Conservation (phyloP, 1,284 basidiomycete species). For the Ustilago bromivora region DNA sequence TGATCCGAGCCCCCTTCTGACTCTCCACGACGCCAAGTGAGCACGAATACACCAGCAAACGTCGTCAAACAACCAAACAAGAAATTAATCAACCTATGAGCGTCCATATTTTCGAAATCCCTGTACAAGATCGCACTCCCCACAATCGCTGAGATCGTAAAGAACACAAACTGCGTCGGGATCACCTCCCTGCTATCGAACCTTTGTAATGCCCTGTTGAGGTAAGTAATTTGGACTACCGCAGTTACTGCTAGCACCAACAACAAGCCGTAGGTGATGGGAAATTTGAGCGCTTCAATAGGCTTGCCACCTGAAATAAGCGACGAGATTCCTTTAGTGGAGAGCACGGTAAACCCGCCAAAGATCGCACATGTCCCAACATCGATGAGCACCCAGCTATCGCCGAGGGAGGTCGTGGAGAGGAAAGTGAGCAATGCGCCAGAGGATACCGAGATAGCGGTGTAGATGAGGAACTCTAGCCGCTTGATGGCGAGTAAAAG, state of each 20-base stretch:
- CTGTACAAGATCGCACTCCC: slow-evolving; percentile 93
- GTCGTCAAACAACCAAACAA: slow-evolving; percentile 84
- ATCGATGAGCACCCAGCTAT: slow-evolving; percentile 83
- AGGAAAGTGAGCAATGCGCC: slow-evolving; percentile 45
- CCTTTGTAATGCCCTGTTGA: slow-evolving; percentile 76
- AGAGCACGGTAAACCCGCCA: slow-evolving; percentile 83
- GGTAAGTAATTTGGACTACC: slow-evolving; percentile 87
- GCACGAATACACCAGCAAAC: slow-evolving; percentile 83
- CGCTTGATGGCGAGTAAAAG: slow-evolving; percentile 59
- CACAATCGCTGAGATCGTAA: slow-evolving; percentile 80
- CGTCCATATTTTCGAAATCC: slow-evolving; percentile 77
- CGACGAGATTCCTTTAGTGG: slow-evolving; percentile 91
- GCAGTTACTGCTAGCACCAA: slow-evolving; percentile 83
- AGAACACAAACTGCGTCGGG: slow-evolving; percentile 91
- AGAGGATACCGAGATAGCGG: slow-evolving; percentile 30
- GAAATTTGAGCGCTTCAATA: slow-evolving; percentile 55
- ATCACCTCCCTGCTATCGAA: slow-evolving; percentile 62
- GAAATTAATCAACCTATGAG: slow-evolving; percentile 85
- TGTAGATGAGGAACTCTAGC: slow-evolving; percentile 62
- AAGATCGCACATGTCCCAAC: slow-evolving; percentile 88
- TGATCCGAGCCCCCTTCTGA: neutral
- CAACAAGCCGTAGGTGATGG: slow-evolving; percentile 63
- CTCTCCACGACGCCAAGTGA: slow-evolving; percentile 49
- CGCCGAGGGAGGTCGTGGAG: slow-evolving; percentile 76
- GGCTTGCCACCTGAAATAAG: slow-evolving; percentile 71